phyloP scores from a whole-genome alignment of 768 basidiomycete species.

The Auriscalpium orientale region DNA sequence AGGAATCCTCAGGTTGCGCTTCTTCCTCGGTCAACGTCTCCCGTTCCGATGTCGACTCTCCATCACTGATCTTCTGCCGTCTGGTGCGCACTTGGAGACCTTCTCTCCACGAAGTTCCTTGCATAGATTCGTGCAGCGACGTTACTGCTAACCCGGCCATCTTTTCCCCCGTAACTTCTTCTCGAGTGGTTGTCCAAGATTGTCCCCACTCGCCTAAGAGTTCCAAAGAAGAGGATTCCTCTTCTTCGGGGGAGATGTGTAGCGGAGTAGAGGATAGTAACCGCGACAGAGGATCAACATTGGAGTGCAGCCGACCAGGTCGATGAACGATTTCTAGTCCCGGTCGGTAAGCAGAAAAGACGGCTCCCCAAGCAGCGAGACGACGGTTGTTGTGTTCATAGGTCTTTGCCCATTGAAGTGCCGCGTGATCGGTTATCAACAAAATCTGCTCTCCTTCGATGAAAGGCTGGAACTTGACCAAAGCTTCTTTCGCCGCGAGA shows the following conservation, averaged over 20 bases:
- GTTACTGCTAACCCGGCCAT: no score
- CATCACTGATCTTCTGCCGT: no score
- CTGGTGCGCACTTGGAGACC: no score
- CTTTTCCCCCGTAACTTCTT: no score
- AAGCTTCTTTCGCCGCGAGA: slow-evolving; percentile 28
- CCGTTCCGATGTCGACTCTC: no score
- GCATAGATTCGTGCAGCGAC: no score
- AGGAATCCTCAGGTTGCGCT: no score
- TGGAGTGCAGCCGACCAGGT: slow-evolving; percentile 26
- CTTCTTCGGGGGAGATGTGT: background rate
- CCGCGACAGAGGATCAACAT: slow-evolving; percentile 22
- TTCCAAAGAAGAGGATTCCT: background rate
- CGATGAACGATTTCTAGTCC: slow-evolving; percentile 24
- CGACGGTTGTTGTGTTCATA: slow-evolving; percentile 18
- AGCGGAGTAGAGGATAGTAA: background rate
- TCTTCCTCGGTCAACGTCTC: no score
- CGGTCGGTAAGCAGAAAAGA: slow-evolving; percentile 25
- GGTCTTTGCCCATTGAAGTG: slow-evolving; percentile 18
- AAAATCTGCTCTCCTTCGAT: slow-evolving; percentile 28
- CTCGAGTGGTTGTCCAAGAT: no score
- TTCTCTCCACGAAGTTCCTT: no score
- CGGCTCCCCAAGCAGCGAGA: slow-evolving; percentile 24
- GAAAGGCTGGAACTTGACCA: slow-evolving; percentile 30
- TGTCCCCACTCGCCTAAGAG: background rate
- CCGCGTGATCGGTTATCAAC: slow-evolving; percentile 19